Conservation (phyloP, 2,329 filamentous ascomycete genomes). For the Fusarium multiceps region DNA sequence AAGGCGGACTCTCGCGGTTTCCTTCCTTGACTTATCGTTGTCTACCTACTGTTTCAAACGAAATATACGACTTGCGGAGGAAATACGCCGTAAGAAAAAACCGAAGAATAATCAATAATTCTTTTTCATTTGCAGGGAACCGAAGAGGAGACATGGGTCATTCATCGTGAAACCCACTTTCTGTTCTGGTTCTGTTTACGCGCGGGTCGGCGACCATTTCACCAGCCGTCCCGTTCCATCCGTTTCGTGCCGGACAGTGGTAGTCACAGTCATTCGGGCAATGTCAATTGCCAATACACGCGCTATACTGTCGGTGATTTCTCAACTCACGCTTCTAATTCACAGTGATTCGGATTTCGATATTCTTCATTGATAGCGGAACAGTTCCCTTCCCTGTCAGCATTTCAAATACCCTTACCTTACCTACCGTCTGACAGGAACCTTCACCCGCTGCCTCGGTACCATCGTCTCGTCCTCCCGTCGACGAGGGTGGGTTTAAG, state of each 20-base stretch:
- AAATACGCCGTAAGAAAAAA: not conserved
- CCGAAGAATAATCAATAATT: not conserved
- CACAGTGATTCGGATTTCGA: not conserved
- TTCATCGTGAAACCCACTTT: not conserved
- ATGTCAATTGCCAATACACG: not conserved
- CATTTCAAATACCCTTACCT: not conserved
- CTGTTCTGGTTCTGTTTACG: not conserved
- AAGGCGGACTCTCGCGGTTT: not conserved
- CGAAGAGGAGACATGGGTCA: not conserved
- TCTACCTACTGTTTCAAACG: not conserved
- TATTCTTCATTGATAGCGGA: not conserved
- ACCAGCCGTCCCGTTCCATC: not conserved
- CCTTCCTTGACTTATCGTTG: not conserved
- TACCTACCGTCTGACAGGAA: constrained; percentile 8
- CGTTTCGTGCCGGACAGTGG: not conserved
- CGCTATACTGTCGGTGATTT: not conserved
- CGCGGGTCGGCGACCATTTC: not conserved
- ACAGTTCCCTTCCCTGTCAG: not conserved
- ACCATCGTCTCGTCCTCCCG: constrained; percentile 33
- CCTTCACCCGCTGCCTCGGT: constrained; percentile 21
- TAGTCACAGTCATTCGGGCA: not conserved
- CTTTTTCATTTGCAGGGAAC: not conserved
- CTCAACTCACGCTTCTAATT: not conserved
- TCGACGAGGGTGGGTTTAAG: constrained; percentile 44
- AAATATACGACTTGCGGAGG: not conserved